Evolutionary conservation across 2,329 filamentous ascomycete genomes (phyloP).

Genomic region (Fusarium ramigenum): DNA sequence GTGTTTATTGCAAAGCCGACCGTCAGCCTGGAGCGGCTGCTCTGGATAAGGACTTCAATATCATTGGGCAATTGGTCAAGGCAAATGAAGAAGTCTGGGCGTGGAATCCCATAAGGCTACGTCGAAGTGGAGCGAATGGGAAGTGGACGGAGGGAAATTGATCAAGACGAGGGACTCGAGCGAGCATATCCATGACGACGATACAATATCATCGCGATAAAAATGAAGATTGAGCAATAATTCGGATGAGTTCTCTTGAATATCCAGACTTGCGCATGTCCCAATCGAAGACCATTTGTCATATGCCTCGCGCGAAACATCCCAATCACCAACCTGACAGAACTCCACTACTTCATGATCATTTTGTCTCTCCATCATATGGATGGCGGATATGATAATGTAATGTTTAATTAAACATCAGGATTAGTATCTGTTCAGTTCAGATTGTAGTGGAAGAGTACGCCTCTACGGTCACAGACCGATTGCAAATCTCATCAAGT

Average conservation of each 20-base stretch:
- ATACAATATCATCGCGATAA: too few relatives aligned
- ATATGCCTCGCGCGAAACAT: accelerated
- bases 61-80: not conserved
- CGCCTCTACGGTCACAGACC: accelerated
- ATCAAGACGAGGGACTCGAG: not conserved
- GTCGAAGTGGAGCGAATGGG: not conserved
- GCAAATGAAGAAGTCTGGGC: not conserved
- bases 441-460: accelerated
- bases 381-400: accelerated
- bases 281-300: not conserved
- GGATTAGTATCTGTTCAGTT: not conserved
- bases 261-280: accelerated
- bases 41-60: accelerated
- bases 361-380: accelerated
- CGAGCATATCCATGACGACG: accelerated
- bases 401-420: accelerated
- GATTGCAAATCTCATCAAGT: too few relatives aligned
- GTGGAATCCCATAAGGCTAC: not conserved
- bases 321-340: not conserved
- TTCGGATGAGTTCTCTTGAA: accelerated
- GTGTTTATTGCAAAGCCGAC: not conserved
- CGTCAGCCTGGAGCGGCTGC: not conserved
- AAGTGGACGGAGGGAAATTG: not conserved
- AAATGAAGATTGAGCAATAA: accelerated
- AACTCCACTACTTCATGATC: accelerated